phyloP scores from a whole-genome alignment of 495 filamentous ascomycete species.

The Talaromyces ruber region DNA sequence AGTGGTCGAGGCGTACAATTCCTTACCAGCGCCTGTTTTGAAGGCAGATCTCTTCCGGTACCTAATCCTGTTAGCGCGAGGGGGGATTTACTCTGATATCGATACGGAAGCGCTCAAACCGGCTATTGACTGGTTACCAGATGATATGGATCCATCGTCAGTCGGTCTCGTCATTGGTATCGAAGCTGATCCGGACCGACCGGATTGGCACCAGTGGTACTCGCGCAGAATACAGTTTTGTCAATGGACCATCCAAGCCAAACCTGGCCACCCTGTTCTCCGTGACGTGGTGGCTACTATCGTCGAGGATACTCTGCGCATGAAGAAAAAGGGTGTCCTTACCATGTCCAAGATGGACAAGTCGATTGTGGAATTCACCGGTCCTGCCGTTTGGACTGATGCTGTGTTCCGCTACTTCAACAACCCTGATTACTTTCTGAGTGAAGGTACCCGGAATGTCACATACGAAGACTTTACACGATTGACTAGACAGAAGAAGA shows the following conservation, averaged over 20 bases:
- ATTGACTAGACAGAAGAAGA: slow-evolving; percentile 71
- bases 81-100: slow-evolving; percentile 95
- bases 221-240: slow-evolving; percentile 94
- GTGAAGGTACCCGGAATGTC: slow-evolving; percentile 60
- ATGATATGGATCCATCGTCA: slow-evolving; percentile 60
- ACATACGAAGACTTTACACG: slow-evolving; percentile 84
- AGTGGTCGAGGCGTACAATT: slow-evolving; percentile 83
- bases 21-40: slow-evolving; percentile 77
- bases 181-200: slow-evolving; percentile 88
- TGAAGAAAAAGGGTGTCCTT: slow-evolving; percentile 63
- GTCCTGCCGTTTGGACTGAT: slow-evolving; percentile 93
- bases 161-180: slow-evolving; percentile 89
- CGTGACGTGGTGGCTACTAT: slow-evolving; percentile 81
- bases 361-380: slow-evolving; percentile 91
- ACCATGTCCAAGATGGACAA: slow-evolving; percentile 56
- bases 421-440: slow-evolving; percentile 81
- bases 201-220: slow-evolving; percentile 94
- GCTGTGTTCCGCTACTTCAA: slow-evolving; percentile 89
- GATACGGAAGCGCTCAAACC: slow-evolving; percentile 80
- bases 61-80: slow-evolving; percentile 84
- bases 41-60: slow-evolving; percentile 99
- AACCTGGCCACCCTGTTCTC: slow-evolving; percentile 88
- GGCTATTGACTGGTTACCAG: slow-evolving; percentile 80
- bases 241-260: slow-evolving; percentile 96
- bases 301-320: slow-evolving; percentile 68